Evolutionary conservation across 768 basidiomycete species (phyloP).

Genomic region (Fomitopsis pulvina): DNA sequence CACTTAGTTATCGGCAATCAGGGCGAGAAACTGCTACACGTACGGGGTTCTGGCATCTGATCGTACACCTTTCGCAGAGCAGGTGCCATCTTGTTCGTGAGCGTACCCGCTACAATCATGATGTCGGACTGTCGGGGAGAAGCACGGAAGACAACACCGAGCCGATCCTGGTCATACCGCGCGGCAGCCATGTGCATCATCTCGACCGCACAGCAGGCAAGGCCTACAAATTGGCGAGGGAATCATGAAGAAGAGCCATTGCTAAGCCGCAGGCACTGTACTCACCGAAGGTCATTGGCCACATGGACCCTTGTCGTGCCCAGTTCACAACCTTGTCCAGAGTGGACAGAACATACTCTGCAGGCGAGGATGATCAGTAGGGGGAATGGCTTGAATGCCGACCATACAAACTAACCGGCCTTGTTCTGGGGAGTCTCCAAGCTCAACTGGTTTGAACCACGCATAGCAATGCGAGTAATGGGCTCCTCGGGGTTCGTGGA

Average conservation of each 20-base stretch:
- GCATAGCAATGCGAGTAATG: constrained; percentile 65
- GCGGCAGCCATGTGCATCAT: constrained; percentile 99
- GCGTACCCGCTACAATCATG: constrained; percentile 98
- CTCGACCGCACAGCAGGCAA: constrained; percentile 98
- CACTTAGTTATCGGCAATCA: background rate
- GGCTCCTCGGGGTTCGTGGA: constrained; percentile 44
- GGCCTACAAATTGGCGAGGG: constrained; percentile 41
- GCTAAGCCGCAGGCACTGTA: constrained; percentile 1
- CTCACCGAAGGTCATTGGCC: constrained; percentile 96
- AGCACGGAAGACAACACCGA: constrained; percentile 98
- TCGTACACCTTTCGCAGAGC: constrained; percentile 94
- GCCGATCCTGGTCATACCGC: constrained; percentile 95
- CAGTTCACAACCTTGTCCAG: constrained; percentile 96
- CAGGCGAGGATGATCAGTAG: constrained; percentile 2
- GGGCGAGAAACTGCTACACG: constrained; percentile 24
- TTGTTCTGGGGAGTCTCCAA: constrained; percentile 86
- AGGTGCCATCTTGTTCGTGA: constrained; percentile 99
- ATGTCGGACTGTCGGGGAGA: constrained; percentile 95
- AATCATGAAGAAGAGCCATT: background rate
- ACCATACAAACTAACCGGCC: constrained; percentile 51
- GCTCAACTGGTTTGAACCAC: constrained; percentile 77
- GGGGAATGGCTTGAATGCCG: background rate
- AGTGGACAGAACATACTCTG: constrained; percentile 95
- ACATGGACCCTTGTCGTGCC: constrained; percentile 97
- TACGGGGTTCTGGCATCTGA: constrained; percentile 97